Evolutionary conservation across 306 rosid species (phyloP).

Genomic region (Cotoneaster glaucophyllus): DNA sequence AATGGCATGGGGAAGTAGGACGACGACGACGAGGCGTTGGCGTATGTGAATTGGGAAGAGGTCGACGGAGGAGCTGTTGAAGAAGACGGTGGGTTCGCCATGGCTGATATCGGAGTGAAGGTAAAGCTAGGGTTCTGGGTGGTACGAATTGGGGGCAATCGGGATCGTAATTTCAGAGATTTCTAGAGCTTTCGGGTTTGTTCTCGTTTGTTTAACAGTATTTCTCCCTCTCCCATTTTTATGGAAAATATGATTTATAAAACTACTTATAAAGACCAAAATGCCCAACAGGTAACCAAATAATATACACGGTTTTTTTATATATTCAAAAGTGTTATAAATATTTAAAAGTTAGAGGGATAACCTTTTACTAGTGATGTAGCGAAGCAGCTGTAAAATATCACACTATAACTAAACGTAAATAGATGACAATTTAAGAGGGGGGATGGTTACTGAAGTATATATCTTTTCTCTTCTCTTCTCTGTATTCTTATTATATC

Average conservation of each 20-base stretch:
- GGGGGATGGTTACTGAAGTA: no score
- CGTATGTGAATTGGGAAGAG: conserved; percentile 48
- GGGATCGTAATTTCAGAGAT: not conserved
- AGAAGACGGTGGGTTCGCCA: conserved; percentile 52
- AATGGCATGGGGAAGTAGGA: conserved; percentile 76
- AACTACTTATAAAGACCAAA: no score
- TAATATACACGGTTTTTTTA: no score
- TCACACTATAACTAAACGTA: no score
- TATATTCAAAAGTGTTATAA: no score
- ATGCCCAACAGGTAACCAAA: not conserved
- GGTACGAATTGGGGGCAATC: not conserved
- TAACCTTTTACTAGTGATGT: no score
- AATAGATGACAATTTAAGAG: no score
- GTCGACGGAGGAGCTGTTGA: conserved; percentile 20
- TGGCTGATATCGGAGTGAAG: conserved; percentile 12
- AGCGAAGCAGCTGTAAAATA: no score
- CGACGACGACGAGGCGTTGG: conserved; percentile 44
- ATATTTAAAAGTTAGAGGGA: no score
- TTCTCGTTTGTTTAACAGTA: not conserved
- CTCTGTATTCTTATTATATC: no score
- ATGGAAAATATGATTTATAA: not conserved
- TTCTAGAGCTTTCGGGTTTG: not conserved
- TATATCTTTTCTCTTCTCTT: no score
- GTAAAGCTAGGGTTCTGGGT: conserved; percentile 1
- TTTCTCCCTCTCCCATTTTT: not conserved